Base-by-base conservation (phyloP, 1,284 basidiomycete species). In the Rhodofomes roseus region DNA sequence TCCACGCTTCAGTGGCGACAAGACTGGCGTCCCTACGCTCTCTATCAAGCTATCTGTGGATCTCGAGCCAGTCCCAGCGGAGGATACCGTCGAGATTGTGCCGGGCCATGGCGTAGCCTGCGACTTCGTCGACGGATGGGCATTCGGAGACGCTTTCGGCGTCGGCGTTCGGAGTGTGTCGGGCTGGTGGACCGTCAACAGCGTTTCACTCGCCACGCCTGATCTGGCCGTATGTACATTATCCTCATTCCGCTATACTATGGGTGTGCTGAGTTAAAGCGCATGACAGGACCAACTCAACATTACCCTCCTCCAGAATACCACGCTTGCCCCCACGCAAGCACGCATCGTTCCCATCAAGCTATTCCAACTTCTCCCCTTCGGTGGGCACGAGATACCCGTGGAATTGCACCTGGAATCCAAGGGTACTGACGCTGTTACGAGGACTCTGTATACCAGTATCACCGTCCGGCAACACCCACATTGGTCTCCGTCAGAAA, bases 81-180 rank as follows among this genome's bases (percentile, higher is more conserved):
- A 25, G 14, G 61, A 55, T 22, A 37, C 62, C 0, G 65, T 85
- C 37, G 66, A 71, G n/a, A 76, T 76, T 41, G 76, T 81, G 55
- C 61, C 76, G 3, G 71, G 78, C n/a, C 81, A 85, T 57, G 80
- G 89, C 55, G 74, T 90, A 4, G 60, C 78, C 6, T 80, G 80
- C 55, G 82, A 90, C 70, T 87, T 92, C 63, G 76, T 91, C 2
- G 81, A 83, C 58, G 90, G 90, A 0, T 81, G 77, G 65, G 80
- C 86, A 0, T 89, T 92, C 63, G 90, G 89, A 4, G 70, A 82
- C 48, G 82, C 82, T 1, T 48, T 88, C n/a, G 89, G 89, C 5
- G 62, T 92, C 5, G 86, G 82, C 4, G 62, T 90, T 25, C 79
- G 81, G 37, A 84, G 80, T 62, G 58, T 77, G 3, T 73, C 76